Evolutionary conservation across 495 filamentous ascomycete genomes (phyloP).

Genomic region (Penicillium ucsense): DNA sequence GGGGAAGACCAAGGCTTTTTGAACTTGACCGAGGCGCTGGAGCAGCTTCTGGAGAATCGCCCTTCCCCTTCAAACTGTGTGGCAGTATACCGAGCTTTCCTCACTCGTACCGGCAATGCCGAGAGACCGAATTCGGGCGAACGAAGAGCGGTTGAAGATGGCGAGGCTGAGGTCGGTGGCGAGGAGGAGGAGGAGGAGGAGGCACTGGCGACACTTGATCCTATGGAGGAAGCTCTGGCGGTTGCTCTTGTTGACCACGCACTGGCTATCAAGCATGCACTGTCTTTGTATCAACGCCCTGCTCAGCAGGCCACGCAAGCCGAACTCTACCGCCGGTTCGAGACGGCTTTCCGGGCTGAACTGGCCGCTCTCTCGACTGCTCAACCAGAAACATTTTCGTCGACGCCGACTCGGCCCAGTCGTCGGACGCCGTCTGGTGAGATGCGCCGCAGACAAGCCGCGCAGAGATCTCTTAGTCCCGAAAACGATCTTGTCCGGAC

Average conservation of each 20-base stretch:
- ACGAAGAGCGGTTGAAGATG: slow-evolving; percentile 26
- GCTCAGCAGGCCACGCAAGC: slow-evolving; percentile 50
- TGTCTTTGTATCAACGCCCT: slow-evolving; percentile 55
- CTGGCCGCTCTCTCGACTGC: slow-evolving; percentile 18
- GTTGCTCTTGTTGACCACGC: slow-evolving; percentile 86
- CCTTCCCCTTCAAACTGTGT: slow-evolving; percentile 58
- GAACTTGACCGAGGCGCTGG: slow-evolving; percentile 61
- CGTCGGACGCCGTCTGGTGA: slow-evolving; percentile 19
- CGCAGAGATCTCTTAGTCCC: slow-evolving; percentile 26
- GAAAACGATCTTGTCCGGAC: slow-evolving; percentile 31
- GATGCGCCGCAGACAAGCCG: slow-evolving; percentile 14
- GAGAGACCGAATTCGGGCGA: slow-evolving; percentile 27
- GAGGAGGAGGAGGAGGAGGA: slow-evolving; percentile 38
- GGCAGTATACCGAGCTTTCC: slow-evolving; percentile 60
- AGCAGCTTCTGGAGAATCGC: slow-evolving; percentile 57
- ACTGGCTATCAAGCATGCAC: slow-evolving; percentile 70
- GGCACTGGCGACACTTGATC: slow-evolving; percentile 37
- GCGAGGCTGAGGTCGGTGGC: slow-evolving; percentile 36
- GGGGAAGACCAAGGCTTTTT: slow-evolving; percentile 59
- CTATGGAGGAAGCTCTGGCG: slow-evolving; percentile 73
- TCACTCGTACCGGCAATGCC: slow-evolving; percentile 35
- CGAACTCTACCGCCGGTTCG: slow-evolving; percentile 41
- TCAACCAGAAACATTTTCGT: slow-evolving; percentile 15
- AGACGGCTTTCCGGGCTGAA: slow-evolving; percentile 42
- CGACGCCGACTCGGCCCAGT: slow-evolving; percentile 14